Conservation (phyloP, 192 early-diverging fungal genomes). For the Coemansia sp. region DNA sequence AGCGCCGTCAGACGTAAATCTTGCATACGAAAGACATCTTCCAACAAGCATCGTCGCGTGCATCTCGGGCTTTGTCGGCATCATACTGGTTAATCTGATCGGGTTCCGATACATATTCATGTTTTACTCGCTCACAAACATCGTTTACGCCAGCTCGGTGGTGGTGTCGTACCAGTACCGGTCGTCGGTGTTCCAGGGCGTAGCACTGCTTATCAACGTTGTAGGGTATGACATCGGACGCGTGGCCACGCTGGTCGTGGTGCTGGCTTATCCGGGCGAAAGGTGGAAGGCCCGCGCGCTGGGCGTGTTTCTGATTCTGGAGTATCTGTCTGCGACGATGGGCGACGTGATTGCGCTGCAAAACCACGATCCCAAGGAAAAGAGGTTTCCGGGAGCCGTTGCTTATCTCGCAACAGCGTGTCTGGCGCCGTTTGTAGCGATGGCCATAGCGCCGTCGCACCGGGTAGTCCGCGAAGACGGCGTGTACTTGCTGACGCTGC, state of each 20-base stretch:
- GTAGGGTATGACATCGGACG: slow-evolving; percentile 26
- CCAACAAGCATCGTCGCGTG: slow-evolving; percentile 36
- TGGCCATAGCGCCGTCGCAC: slow-evolving; percentile 32
- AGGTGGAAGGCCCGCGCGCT: slow-evolving; percentile 40
- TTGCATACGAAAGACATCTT: slow-evolving; percentile 23
- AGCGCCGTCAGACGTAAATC: slow-evolving; percentile 29
- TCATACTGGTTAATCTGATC: slow-evolving; percentile 34
- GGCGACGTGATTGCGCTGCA: slow-evolving; percentile 31
- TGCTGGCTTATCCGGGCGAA: slow-evolving; percentile 38
- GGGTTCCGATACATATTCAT: slow-evolving; percentile 30
- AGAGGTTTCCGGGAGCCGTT: slow-evolving; percentile 16
- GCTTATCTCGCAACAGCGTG: slow-evolving; percentile 21
- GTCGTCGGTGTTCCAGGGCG: slow-evolving; percentile 10
- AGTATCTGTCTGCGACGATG: slow-evolving; percentile 39
- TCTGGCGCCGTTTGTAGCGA: slow-evolving; percentile 25
- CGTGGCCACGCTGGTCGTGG: slow-evolving; percentile 36
- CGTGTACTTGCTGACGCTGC: slow-evolving; percentile 36
- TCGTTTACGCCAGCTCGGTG: slow-evolving; percentile 31
- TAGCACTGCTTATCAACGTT: slow-evolving; percentile 17
- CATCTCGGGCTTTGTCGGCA: slow-evolving; percentile 29
- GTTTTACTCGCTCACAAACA: slow-evolving; percentile 28
- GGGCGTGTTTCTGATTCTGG: slow-evolving; percentile 25
- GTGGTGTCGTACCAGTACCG: slow-evolving; percentile 26
- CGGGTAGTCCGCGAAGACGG: slow-evolving; percentile 42
- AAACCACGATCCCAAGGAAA: slow-evolving; percentile 4